Evolutionary conservation across 1,139 yeast species (phyloP).

Genomic region (Meyerozyma sp.): DNA sequence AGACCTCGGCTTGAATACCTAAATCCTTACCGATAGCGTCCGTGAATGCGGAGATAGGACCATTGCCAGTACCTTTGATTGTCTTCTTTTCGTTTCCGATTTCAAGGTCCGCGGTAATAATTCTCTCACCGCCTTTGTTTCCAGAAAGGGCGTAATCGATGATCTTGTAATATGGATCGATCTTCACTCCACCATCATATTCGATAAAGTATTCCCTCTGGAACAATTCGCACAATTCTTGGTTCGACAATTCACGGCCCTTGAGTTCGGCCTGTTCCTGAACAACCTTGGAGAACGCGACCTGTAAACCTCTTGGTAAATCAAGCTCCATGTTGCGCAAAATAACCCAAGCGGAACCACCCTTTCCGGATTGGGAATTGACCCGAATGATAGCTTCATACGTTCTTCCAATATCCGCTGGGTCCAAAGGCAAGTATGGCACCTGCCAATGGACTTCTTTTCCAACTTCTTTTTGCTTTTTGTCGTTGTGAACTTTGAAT

Average conservation of each 20-base stretch:
- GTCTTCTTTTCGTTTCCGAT: constrained; percentile 38
- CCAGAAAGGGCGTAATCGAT: constrained; percentile 46
- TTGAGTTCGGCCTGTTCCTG: constrained; percentile 75
- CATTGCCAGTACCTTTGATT: constrained; percentile 79
- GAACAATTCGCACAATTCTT: constrained; percentile 74
- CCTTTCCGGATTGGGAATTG: constrained; percentile 97
- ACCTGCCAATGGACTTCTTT: constrained; percentile 60
- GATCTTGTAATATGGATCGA: constrained; percentile 33
- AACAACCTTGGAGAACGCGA: constrained; percentile 80
- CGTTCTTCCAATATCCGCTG: constrained; percentile 91
- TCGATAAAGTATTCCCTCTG: constrained; percentile 65
- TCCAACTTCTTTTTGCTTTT: constrained; percentile 24
- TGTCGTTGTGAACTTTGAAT: constrained; percentile 53
- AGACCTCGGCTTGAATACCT: constrained; percentile 60
- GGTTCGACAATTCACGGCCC: constrained; percentile 79
- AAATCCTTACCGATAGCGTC: constrained; percentile 66
- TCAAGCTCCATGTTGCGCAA: constrained; percentile 84
- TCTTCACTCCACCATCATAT: constrained; percentile 12
- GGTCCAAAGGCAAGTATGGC: constrained; percentile 95
- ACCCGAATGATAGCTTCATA: constrained; percentile 97
- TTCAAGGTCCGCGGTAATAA: constrained; percentile 32
- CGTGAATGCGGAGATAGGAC: constrained; percentile 88
- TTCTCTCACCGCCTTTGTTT: constrained; percentile 25
- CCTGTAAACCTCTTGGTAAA: constrained; percentile 87
- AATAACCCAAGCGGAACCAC: constrained; percentile 98